Base-by-base conservation (phyloP, 768 basidiomycete genomes). In the Tulasnella sp. region DNA sequence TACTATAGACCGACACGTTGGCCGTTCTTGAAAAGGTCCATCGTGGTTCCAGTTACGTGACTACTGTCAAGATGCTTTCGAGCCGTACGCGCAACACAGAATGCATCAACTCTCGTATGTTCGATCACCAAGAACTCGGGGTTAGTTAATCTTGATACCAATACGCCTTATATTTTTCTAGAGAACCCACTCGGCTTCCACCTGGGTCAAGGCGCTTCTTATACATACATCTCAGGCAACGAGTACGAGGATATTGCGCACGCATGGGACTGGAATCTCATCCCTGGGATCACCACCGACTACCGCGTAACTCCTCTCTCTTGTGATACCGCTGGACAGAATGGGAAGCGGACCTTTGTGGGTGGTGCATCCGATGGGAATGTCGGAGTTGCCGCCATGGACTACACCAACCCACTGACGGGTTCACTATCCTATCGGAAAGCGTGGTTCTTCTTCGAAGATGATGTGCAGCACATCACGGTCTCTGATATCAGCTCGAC, bases 191-290 rank as follows among this genome's bases (percentile, higher is more conserved):
- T 78, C 17, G 85, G 83, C 10, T 85, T 86, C 71, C 85, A 88
- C 65, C 73, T 88, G 7, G 75, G 83, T 3, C 82, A 85, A 56
- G 85, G 85, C 2, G 76, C 77, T 0, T 67, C 81, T 9, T 80
- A 82, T 68, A 86, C 81, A 0, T 85, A 86, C 68, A 65, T 83
- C 23, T 70, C 71, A 51, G 86, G 85, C 13, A 72, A 79, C 64
- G 85, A 87, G 68, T 87, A 86, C 67, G 82, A 84, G 66, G 84
- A 86, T 65, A 86, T 86, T 32, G 71, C 80, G 3, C 85, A 80
- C 2, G 74, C 80, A 1, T 85, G 84, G 85, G 83, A 88, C 68
- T 88, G 86, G 86, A 81, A 85, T 64, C 75, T 85, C 5, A 80
- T 88, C 47, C 85, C 86, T 5, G 85, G 86, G 0, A 86, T 74